Percentiles rank a stretch among this genome's conserved stretches.
Conservation (phyloP, 495 filamentous ascomycete genomes). For the Talaromyces trachyspermus region DNA sequence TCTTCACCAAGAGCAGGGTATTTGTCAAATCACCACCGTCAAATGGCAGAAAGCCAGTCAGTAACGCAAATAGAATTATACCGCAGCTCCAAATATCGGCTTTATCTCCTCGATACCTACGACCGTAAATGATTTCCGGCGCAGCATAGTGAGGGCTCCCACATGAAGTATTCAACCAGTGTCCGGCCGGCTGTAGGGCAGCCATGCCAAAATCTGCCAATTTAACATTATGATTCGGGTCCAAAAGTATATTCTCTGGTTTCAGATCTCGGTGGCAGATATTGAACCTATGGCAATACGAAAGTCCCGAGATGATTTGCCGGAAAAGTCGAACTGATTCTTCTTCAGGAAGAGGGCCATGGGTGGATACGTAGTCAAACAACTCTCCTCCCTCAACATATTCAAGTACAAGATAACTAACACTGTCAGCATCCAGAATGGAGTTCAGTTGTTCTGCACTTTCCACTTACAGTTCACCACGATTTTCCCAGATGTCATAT, state of each 20-base stretch:
- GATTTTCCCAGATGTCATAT: constrained; percentile 95
- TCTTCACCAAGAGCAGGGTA: constrained; percentile 60
- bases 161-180: constrained; percentile 78
- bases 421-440: constrained; percentile 1
- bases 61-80: constrained; percentile 77
- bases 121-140: constrained; percentile 72
- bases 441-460: neutral
- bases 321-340: constrained; percentile 82
- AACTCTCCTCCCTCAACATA: constrained; percentile 88
- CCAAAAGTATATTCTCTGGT: constrained; percentile 91
- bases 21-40: constrained; percentile 52
- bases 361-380: constrained; percentile 66
- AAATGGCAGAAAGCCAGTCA: constrained; percentile 77
- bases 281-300: constrained; percentile 85
- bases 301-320: constrained; percentile 85
- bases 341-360: constrained; percentile 62
- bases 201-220: constrained; percentile 98
- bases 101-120: constrained; percentile 69
- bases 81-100: constrained; percentile 95
- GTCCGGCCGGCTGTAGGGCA: constrained; percentile 71
- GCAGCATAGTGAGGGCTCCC: constrained; percentile 96
- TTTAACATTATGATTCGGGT: constrained; percentile 65
- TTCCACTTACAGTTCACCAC: constrained; percentile 72
- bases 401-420: constrained; percentile 93
- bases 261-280: constrained; percentile 97